Conservation (phyloP, 139 green algal species). For the Micractinium sp. region DNA sequence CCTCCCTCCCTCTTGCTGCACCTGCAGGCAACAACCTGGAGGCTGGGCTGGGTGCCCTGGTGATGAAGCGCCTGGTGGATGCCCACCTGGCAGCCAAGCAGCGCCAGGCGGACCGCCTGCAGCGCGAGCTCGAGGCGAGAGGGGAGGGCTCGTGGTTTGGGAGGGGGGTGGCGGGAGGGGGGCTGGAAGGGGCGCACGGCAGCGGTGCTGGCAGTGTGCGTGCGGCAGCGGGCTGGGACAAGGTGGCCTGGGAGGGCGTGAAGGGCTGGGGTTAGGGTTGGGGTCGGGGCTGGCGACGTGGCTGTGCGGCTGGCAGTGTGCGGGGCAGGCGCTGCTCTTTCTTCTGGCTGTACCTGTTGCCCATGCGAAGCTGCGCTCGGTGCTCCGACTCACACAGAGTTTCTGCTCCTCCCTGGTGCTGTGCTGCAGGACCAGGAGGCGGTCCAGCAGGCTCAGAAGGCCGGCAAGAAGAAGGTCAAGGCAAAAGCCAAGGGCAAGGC, state of each 20-base stretch:
- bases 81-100: slow-evolving; percentile 16
- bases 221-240: too few relatives aligned
- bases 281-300: neutral
- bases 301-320: neutral
- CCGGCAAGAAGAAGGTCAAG: slow-evolving; percentile 25
- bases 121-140: slow-evolving; percentile 31
- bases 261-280: neutral
- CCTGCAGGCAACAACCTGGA: slow-evolving; percentile 26
- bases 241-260: neutral
- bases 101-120: slow-evolving; percentile 19
- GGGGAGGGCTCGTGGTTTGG: neutral
- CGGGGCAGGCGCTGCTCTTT: neutral
- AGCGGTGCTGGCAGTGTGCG: neutral
- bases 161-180: too few relatives aligned
- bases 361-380: too few relatives aligned
- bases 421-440: neutral
- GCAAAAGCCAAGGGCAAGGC: slow-evolving; percentile 28
- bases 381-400: neutral
- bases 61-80: slow-evolving; percentile 9
- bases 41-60: slow-evolving; percentile 24
- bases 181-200: neutral
- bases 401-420: neutral
- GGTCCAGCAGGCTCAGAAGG: slow-evolving; percentile 2
- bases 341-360: too few relatives aligned
- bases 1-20: neutral